These are phyloP conservation scores for Salvia rosmarinus DNA, from an alignment of 257 asterid genomes.

Conservation along the genomic window DNA sequence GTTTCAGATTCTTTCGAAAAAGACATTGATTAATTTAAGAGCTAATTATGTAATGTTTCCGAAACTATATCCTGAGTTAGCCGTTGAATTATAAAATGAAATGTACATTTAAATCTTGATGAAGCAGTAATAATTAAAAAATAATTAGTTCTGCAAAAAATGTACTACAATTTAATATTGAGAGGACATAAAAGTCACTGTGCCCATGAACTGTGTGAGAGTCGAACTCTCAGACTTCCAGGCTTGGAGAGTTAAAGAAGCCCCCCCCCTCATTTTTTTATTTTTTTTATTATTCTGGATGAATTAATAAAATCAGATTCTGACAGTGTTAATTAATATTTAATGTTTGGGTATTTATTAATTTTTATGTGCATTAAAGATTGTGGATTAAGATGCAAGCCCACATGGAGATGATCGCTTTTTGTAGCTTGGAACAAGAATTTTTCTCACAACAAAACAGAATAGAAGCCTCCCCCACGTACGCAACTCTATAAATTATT, in stretches of 20 bases:
- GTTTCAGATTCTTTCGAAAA: too few relatives aligned
- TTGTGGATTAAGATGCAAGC: constrained; percentile 39
- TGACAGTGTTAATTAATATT: background rate
- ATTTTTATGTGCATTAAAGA: constrained; percentile 33
- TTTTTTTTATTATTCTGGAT: constrained; percentile 34
- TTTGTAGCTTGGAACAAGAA: constrained; percentile 48
- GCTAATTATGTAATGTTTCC: too few relatives aligned
- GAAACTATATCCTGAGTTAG: too few relatives aligned
- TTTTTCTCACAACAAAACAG: constrained; percentile 47
- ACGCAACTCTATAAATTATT: constrained; percentile 29
- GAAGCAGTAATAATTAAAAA: background rate
- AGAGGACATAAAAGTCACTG: constrained; percentile 32
- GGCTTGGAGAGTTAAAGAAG: constrained; percentile 59
- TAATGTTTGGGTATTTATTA: constrained; percentile 14
- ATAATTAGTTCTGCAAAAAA: constrained; percentile 7
- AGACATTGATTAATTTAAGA: too few relatives aligned
- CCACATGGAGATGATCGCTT: constrained; percentile 58
- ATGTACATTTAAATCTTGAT: background rate
- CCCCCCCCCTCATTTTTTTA: too few relatives aligned
- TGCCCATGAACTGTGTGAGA: constrained; percentile 39
- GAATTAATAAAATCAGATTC: constrained; percentile 1
- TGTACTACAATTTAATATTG: constrained; percentile 1
- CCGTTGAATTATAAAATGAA: background rate
- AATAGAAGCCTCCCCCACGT: constrained; percentile 57
- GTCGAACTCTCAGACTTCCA: constrained; percentile 60